Evolutionary conservation across 2,329 filamentous ascomycete genomes (phyloP).

Genomic region (Fusarium oligoseptatum): DNA sequence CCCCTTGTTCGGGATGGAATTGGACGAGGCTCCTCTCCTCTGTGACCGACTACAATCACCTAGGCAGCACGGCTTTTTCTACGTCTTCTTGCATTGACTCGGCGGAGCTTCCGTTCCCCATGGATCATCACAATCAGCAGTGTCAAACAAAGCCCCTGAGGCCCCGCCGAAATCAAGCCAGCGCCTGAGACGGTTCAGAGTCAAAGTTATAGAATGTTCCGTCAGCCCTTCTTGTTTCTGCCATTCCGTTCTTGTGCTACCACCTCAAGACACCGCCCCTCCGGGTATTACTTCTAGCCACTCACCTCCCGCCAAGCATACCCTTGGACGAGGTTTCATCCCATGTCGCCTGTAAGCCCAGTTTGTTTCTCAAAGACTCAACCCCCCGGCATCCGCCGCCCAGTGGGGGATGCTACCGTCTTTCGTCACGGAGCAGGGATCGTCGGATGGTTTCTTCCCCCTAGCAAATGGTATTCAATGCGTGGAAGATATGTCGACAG

Average conservation of each 20-base stretch:
- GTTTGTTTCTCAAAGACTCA: conserved; percentile 16
- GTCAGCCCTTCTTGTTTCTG: conserved; percentile 15
- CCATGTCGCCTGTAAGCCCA: conserved; percentile 24
- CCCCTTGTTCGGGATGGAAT: conserved; percentile 1
- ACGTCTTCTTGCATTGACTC: conserved; percentile 7
- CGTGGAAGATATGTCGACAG: not conserved
- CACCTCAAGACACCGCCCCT: conserved; percentile 7
- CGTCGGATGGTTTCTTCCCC: conserved; percentile 33
- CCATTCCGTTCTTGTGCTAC: conserved; percentile 6
- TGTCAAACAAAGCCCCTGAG: not conserved
- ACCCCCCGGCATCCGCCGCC: conserved; percentile 5
- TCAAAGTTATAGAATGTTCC: conserved; percentile 10
- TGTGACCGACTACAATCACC: not conserved
- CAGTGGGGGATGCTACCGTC: conserved; percentile 14
- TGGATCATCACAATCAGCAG: not conserved
- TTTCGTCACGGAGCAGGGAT: conserved; percentile 19
- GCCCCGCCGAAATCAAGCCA: not conserved
- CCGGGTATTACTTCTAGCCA: not conserved
- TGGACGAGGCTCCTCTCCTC: not conserved
- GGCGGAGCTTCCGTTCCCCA: not conserved
- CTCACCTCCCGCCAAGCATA: not conserved
- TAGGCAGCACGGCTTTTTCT: not conserved
- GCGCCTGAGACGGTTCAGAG: not conserved
- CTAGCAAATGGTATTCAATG: not conserved
- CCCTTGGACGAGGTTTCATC: conserved; percentile 30